These are phyloP conservation scores for Adiantum capillusveneris DNA, from an alignment of 75 land plant species.

Conservation along the genomic window DNA sequence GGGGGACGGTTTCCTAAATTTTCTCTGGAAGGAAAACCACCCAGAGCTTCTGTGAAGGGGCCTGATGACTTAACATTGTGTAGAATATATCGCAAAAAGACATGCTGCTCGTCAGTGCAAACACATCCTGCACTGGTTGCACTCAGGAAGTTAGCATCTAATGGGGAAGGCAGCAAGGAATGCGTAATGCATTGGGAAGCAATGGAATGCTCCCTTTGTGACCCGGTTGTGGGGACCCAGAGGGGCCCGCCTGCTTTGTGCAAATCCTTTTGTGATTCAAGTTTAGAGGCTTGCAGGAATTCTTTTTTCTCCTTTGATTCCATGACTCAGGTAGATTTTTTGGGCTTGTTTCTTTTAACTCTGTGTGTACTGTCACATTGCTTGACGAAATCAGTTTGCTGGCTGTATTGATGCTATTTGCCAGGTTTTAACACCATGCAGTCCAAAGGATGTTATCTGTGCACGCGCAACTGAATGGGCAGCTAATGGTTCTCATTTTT, in stretches of 20 bases:
- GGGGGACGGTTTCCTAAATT: slow-evolving; percentile 78
- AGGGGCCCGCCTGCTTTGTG: slow-evolving; percentile 75
- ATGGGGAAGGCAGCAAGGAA: slow-evolving; percentile 73
- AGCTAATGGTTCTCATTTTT: slow-evolving; percentile 71
- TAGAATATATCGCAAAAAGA: slow-evolving; percentile 57
- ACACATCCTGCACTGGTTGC: slow-evolving; percentile 68
- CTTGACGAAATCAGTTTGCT: background rate
- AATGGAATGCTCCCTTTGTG: slow-evolving; percentile 81
- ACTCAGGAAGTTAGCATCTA: slow-evolving; percentile 50
- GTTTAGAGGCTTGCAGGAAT: slow-evolving; percentile 48
- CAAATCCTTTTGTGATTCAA: slow-evolving; percentile 55
- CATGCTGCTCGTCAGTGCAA: slow-evolving; percentile 75
- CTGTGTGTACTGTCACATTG: too few relatives aligned
- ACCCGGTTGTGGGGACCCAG: slow-evolving; percentile 63
- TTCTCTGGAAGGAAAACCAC: slow-evolving; percentile 61
- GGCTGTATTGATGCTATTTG: background rate
- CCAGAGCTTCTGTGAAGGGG: slow-evolving; percentile 48
- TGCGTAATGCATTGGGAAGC: slow-evolving; percentile 81
- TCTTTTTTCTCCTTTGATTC: slow-evolving; percentile 70
- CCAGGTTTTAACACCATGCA: slow-evolving; percentile 79
- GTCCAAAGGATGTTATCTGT: slow-evolving; percentile 67
- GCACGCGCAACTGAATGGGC: slow-evolving; percentile 67
- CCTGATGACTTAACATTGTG: slow-evolving; percentile 63
- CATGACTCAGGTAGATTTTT: slow-evolving; percentile 43
- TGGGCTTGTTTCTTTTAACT: too few relatives aligned